Conservation (phyloP, 2,329 filamentous ascomycete genomes). For the Arthroderma uncinatum region DNA sequence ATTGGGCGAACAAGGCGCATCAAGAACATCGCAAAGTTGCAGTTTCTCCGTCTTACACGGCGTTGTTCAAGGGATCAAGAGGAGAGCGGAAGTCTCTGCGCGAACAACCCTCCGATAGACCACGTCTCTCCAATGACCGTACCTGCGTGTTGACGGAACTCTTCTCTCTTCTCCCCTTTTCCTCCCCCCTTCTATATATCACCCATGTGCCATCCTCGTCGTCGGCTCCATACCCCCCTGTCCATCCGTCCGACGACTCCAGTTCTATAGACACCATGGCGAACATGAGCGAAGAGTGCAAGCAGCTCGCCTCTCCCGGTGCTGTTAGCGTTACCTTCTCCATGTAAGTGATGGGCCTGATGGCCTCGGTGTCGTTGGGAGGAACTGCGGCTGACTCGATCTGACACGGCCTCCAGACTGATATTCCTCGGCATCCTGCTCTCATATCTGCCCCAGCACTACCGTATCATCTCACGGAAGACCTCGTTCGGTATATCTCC, state of each 20-base stretch:
- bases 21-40: too few species aligned
- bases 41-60: too few species aligned
- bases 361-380: background rate
- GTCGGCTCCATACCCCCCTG: background rate
- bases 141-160: background rate
- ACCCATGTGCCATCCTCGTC: background rate
- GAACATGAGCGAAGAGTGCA: conserved; percentile 30
- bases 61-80: background rate
- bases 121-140: conserved; percentile 4
- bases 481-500: conserved; percentile 92
- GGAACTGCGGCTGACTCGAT: background rate
- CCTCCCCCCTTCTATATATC: background rate
- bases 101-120: background rate
- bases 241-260: background rate
- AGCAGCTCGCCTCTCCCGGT: conserved; percentile 42
- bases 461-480: conserved; percentile 72
- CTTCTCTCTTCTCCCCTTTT: background rate
- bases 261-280: background rate
- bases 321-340: conserved; percentile 44
- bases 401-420: conserved; percentile 38
- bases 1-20: background rate
- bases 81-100: background rate
- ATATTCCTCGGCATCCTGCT: conserved; percentile 80
- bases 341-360: conserved; percentile 33
- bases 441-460: conserved; percentile 90